Evolutionary conservation across 495 filamentous ascomycete species (phyloP).

Genomic region (Tuber borchii): DNA sequence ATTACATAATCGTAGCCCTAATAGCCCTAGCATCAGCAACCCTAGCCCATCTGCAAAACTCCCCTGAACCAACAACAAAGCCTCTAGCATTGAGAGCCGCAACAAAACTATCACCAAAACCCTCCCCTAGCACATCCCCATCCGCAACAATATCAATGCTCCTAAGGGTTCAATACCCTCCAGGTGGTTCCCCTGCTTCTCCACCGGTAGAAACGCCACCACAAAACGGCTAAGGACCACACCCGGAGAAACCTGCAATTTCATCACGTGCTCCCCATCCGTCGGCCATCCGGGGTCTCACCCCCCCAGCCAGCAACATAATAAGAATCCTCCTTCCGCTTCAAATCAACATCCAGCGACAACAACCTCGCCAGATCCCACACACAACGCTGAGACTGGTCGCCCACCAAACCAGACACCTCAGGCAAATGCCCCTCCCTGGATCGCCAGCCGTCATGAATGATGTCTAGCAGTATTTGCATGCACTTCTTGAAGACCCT

Average conservation of each 20-base stretch:
- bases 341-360: not conserved
- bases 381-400: not conserved
- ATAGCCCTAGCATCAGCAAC: no score
- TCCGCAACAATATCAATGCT: constrained; percentile 2
- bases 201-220: constrained; percentile 14
- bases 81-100: not conserved
- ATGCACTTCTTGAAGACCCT: no score
- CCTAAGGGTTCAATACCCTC: not conserved
- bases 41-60: no score
- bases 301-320: not conserved
- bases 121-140: not conserved
- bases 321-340: not conserved
- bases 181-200: not conserved
- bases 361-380: not conserved
- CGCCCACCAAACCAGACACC: not conserved
- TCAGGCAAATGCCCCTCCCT: no score
- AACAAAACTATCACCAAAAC: constrained; percentile 3
- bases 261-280: not conserved
- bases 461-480: no score
- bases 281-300: not conserved
- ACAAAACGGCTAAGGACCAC: not conserved
- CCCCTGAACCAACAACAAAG: no score
- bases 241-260: constrained; percentile 20
- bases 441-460: no score
- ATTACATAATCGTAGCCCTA: no score